A percentile compares a stretch with the other conserved stretches of the same genome.
Conservation (phyloP, 225 moss, liverwort and hornwort species). For the Straminergon stramineum region DNA sequence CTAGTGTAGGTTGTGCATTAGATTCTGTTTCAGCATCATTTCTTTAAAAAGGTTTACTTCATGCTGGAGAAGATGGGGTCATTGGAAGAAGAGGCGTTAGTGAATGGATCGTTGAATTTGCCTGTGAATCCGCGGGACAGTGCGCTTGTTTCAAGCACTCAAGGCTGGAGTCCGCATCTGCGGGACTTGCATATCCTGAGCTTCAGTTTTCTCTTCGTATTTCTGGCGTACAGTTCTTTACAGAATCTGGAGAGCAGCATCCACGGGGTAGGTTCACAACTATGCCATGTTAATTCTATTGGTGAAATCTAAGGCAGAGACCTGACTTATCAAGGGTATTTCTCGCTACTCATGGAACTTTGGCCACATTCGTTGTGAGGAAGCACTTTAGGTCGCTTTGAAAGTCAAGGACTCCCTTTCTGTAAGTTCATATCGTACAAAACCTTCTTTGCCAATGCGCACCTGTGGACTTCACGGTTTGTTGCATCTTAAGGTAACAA, state of each 20-base stretch:
- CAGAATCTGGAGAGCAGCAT: slow-evolving; percentile 99
- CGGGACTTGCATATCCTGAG: slow-evolving; percentile 75
- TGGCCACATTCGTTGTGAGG: not conserved
- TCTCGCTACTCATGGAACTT: not conserved
- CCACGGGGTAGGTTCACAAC: slow-evolving; percentile 26
- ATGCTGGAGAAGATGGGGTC: slow-evolving; percentile 1
- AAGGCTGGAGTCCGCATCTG: slow-evolving; percentile 48
- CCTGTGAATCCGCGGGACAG: not conserved
- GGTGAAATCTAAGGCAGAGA: not conserved
- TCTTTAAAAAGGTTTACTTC: not conserved
- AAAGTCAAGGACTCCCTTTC: not conserved
- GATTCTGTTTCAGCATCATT: not conserved
- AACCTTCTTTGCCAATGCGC: not conserved
- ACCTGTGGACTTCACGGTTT: not conserved
- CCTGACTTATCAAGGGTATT: not conserved
- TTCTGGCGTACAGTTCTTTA: slow-evolving; percentile 75
- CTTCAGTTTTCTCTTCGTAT: slow-evolving; percentile 72
- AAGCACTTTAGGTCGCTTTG: not conserved
- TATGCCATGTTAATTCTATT: not conserved
- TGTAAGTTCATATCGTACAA: not conserved
- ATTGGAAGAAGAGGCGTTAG: slow-evolving; percentile 30
- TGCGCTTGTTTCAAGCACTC: slow-evolving; percentile 33
- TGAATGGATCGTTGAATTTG: slow-evolving; percentile 9
- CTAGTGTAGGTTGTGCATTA: not conserved
- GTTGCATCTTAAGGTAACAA: not conserved